Evolutionary conservation across 148 eudicot species (phyloP).

Genomic region (Silene conica): DNA sequence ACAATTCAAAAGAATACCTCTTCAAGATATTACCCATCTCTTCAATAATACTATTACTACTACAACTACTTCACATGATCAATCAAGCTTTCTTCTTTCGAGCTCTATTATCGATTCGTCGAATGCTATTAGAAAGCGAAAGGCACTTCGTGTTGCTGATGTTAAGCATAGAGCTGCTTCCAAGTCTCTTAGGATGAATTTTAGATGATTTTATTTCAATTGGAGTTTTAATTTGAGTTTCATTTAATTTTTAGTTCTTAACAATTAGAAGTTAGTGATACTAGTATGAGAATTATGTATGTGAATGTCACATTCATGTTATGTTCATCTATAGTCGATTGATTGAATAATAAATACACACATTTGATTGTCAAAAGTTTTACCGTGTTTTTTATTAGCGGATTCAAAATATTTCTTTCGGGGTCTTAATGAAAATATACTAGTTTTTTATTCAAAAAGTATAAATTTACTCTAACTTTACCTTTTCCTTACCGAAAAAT

Average conservation of each 20-base stretch:
- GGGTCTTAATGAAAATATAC: too few relatives aligned
- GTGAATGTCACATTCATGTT: neutral
- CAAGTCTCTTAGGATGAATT: constrained; percentile 24
- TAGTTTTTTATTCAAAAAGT: too few relatives aligned
- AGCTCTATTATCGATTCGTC: neutral
- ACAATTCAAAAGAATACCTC: constrained; percentile 13
- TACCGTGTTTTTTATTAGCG: too few relatives aligned
- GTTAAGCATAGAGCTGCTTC: neutral
- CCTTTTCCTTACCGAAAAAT: too few relatives aligned
- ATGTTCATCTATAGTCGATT: neutral
- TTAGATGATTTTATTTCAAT: constrained; percentile 14
- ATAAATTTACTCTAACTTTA: too few relatives aligned
- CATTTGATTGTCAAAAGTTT: neutral
- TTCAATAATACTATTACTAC: neutral
- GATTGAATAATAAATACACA: neutral
- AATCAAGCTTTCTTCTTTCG: neutral
- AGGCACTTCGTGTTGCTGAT: neutral
- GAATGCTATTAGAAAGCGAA: constrained; percentile 12
- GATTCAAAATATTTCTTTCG: too few relatives aligned
- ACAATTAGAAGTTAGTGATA: neutral
- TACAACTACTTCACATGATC: neutral
- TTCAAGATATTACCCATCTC: constrained; percentile 28
- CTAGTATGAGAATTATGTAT: neutral
- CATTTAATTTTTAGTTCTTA: neutral
- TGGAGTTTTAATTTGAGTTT: neutral